These are phyloP conservation scores for Ammopiptanthus mongolicus DNA, from an alignment of 306 rosid genomes.

Conservation along the genomic window DNA sequence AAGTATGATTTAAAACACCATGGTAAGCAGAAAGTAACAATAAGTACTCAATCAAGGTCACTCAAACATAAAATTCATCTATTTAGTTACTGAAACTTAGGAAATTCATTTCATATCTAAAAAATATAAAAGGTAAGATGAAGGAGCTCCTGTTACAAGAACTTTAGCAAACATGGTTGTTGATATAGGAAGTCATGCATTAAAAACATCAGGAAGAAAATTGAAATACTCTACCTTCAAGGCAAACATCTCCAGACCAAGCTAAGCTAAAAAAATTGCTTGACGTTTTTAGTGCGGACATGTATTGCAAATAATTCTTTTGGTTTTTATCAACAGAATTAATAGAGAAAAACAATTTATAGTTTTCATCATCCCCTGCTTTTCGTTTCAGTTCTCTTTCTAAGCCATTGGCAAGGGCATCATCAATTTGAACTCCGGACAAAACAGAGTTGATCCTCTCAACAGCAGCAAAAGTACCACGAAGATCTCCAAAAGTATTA, in stretches of 20 bases:
- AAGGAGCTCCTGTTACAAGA: constrained; percentile 3
- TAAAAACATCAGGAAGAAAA: constrained; percentile 9
- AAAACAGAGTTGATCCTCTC: constrained; percentile 93
- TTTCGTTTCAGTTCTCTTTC: constrained; percentile 79
- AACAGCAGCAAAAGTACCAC: constrained; percentile 75
- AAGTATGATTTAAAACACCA: neutral
- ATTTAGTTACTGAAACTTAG: neutral
- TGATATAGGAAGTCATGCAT: neutral
- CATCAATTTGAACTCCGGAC: constrained; percentile 74
- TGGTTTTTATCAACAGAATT: constrained; percentile 38
- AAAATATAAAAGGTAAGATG: neutral
- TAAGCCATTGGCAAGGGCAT: constrained; percentile 86
- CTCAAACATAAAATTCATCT: neutral
- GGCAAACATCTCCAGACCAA: constrained; percentile 80
- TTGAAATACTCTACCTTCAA: constrained; percentile 63
- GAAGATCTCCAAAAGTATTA: constrained; percentile 92
- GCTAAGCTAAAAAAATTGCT: constrained; percentile 59
- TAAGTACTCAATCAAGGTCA: neutral
- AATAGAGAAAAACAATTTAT: constrained; percentile 49
- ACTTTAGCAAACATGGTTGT: constrained; percentile 4
- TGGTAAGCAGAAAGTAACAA: neutral
- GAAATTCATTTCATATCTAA: neutral
- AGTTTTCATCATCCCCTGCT: constrained; percentile 48
- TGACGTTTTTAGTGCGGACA: constrained; percentile 79
- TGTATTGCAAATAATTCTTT: constrained; percentile 50